Base-by-base conservation (phyloP, 805 yeast genomes). In the Lipomyces orientalis region DNA sequence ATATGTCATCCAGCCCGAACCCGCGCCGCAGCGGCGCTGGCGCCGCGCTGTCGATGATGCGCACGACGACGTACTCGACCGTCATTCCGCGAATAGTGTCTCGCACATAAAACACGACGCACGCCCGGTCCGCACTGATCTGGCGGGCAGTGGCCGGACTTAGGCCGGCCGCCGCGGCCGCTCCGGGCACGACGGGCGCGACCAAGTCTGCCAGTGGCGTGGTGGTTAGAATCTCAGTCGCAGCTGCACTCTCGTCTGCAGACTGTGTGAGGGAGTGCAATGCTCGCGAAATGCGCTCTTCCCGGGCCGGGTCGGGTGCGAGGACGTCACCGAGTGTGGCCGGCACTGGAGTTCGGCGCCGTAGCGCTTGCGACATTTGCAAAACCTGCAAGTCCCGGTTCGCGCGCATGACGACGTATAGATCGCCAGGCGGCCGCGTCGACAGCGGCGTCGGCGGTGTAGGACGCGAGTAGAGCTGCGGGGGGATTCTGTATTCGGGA, bases 241-340 rank as follows among this genome's bases (percentile, higher is more conserved):
- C 59, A 1, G 2, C 31, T 9, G 31, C 19, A 25, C 25, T 29
- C 3, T 43, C 49, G 19, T 16, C 22, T 9, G 16, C 49, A 43
- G 49, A n/a, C 2, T 1, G 1, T 9, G 10, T 19, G 3, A 43
- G 49, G 8, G 9, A 6, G 16, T 4, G 19, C 7, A 43, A 16
- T n/a, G 9, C 49, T 5, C n/a, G 49, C 1, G 37, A 19, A 35
- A 52, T 29, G 35, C 22, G 25, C 16, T 60, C 19, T 19, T 43
- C 39, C 10, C 54, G 37, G 14, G 33, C 61, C 19, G 35, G 61
- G 22, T 56, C 52, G 29, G 55, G 39, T 29, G 34, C 33, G 14
- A 58, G 54, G 6, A 43, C 22, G 19, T 43, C 49, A 19, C 8
- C 22, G 49, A 43, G 49, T n/a, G 22, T 43, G 16, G 22, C 22